Percentiles rank a stretch among this genome's conserved stretches.
Conservation (phyloP, 306 rosid genomes). For the Cicer arietinum region DNA sequence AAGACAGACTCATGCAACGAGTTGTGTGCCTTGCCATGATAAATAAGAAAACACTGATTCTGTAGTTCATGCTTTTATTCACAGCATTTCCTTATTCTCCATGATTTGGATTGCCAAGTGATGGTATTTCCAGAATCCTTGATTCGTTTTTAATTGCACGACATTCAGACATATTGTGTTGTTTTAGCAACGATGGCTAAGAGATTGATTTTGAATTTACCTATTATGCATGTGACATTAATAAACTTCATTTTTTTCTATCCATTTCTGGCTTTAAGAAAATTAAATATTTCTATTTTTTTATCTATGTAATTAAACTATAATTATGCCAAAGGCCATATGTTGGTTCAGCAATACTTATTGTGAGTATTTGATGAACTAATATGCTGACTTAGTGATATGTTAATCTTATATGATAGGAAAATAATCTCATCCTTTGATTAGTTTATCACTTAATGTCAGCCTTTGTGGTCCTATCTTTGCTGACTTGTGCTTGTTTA, state of each 20-base stretch:
- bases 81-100: not conserved
- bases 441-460: not conserved
- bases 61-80: not conserved
- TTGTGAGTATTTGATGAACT: not conserved
- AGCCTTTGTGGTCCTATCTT: not conserved
- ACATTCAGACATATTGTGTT: not conserved
- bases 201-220: not conserved
- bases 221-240: not conserved
- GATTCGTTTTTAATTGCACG: not conserved
- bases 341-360: not conserved
- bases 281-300: not conserved
- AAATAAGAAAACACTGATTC: not conserved
- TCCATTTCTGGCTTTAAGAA: not conserved
- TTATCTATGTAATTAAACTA: not conserved
- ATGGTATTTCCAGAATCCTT: not conserved
- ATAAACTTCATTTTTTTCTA: not conserved
- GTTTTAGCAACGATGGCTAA: not conserved
- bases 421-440: not conserved
- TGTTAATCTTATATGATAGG: not conserved
- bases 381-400: not conserved
- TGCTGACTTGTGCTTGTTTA: not conserved
- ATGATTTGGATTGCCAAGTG: not conserved
- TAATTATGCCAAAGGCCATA: not conserved
- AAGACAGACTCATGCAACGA: not conserved
- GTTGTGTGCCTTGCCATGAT: not conserved